Base-by-base conservation (phyloP, 2,329 filamentous ascomycete species). In the Huntiella decipiens region DNA sequence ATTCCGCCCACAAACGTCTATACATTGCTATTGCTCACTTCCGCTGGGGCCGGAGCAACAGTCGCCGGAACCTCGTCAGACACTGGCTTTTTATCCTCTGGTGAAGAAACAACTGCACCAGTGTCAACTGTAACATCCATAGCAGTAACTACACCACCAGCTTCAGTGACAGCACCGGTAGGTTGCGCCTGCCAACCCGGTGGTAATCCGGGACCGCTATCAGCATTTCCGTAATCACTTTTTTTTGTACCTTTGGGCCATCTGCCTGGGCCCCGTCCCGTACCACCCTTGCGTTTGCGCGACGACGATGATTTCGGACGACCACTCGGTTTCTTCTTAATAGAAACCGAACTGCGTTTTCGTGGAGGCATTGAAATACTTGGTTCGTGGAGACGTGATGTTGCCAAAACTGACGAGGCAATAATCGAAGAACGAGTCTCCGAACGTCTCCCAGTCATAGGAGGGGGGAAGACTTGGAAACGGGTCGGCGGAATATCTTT, bases 381-480 rank as follows among this genome's bases (percentile, higher is more conserved):
- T 46, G 63, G 51, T 39, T 55, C 53, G 56, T 58, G 56, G 44
- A 54, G 36, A 51, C 7, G 39, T 31, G 39, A 55, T 3, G 52
- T 54, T 5, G 55, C 46, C 12, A 65, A 68, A 61, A 65, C 61
- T 5, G 59, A 62, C 15, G 61, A 56, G 15, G 64, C 8, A 63
- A 56, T 12, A 70, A 63, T 38, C 68, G 67, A 12, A 60, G 56
- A 28, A 28, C 22, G 22, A 28, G 22, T 28, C 22, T 28, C 22
- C 22, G 22, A 28, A 5, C 71, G 65, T 16, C 72, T 66, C 44
- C 64, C 61, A 1, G 61, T 61, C 8, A 63, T 63, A 6, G 81
- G 62, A 0, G 79, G 73, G 6, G 84, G 84, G 55, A 82, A 88
- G 36, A 91, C 74, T 54, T 86, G 79, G 58, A 85, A 92, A 32